phyloP scores from a whole-genome alignment of 352 stramenopile species.

The Globisporangium acanthophoron region DNA sequence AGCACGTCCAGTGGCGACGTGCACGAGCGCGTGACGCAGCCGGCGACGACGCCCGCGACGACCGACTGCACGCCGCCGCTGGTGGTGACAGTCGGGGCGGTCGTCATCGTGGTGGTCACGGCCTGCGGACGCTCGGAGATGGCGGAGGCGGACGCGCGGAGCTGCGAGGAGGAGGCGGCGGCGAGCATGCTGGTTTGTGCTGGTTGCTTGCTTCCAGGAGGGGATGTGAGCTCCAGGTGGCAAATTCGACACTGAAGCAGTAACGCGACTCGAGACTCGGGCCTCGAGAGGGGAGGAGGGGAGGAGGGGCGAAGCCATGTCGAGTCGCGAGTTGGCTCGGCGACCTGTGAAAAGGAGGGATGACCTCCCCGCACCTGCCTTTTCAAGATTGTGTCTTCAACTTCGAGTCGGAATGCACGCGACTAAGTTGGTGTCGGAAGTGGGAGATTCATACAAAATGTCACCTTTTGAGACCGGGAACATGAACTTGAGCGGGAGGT shows the following conservation, averaged over 20 bases:
- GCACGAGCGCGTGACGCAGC: slow-evolving; percentile 76
- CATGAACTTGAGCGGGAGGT: slow-evolving; percentile 1
- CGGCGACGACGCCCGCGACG: slow-evolving; percentile 65
- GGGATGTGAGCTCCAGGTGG: slow-evolving; percentile 4
- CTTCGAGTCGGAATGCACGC: too few relatives aligned
- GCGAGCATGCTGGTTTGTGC: neutral
- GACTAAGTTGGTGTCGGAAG: neutral
- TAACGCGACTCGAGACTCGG: too few relatives aligned
- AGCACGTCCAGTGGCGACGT: slow-evolving; percentile 80
- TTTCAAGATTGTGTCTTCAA: slow-evolving; percentile 1
- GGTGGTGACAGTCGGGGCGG: neutral
- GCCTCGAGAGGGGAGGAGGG: neutral
- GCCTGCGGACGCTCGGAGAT: neutral
- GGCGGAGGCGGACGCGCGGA: neutral
- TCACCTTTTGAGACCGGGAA: neutral
- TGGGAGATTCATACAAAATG: slow-evolving; percentile 5
- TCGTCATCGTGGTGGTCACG: neutral
- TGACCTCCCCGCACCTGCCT: neutral
- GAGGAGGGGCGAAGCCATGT: neutral
- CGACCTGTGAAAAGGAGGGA: slow-evolving; percentile 3
- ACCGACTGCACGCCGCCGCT: slow-evolving; percentile 47
- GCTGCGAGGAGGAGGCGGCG: neutral
- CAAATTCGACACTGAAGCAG: slow-evolving; percentile 8
- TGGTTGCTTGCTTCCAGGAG: neutral
- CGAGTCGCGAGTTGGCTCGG: neutral